These are phyloP conservation scores for Trichoderma asperellum DNA, from an alignment of 2,329 filamentous ascomycete genomes.

Conservation along the genomic window DNA sequence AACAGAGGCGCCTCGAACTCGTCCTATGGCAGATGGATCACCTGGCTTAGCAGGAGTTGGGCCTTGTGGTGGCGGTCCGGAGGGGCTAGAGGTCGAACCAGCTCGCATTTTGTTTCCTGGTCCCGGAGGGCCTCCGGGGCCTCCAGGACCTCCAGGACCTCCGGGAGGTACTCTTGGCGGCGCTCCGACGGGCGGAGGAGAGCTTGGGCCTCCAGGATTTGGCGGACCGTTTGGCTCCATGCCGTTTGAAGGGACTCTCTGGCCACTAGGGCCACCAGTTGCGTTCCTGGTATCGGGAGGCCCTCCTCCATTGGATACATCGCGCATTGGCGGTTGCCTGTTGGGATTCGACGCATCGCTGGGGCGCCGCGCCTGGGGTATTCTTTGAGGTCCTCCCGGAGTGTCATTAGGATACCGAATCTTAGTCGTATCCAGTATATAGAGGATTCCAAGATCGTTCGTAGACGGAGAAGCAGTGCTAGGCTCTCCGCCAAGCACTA, in stretches of 20 bases:
- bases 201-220: constrained; percentile 38
- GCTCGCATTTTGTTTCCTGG: constrained; percentile 45
- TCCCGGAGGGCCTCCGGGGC: constrained; percentile 26
- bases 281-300: constrained; percentile 55
- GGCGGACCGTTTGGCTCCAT: constrained; percentile 42
- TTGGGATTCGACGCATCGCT: constrained; percentile 43
- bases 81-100: constrained; percentile 41
- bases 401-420: constrained; percentile 92
- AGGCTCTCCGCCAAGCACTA: constrained; percentile 91
- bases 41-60: constrained; percentile 56
- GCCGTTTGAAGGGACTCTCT: constrained; percentile 43
- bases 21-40: constrained; percentile 47
- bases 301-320: constrained; percentile 55
- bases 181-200: constrained; percentile 13
- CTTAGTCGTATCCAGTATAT: constrained; percentile 91
- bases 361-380: constrained; percentile 48
- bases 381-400: constrained; percentile 44
- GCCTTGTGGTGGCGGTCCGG: constrained; percentile 59
- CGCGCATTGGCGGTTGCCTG: constrained; percentile 51
- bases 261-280: constrained; percentile 48
- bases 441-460: constrained; percentile 84
- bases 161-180: constrained; percentile 20
- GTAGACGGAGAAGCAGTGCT: constrained; percentile 82
- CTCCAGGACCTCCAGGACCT: constrained; percentile 20
- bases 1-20: constrained; percentile 54